Percentiles rank a stretch among this genome's conserved stretches.
Conservation (phyloP, 495 filamentous ascomycete species). For the Neurospora sp. region DNA sequence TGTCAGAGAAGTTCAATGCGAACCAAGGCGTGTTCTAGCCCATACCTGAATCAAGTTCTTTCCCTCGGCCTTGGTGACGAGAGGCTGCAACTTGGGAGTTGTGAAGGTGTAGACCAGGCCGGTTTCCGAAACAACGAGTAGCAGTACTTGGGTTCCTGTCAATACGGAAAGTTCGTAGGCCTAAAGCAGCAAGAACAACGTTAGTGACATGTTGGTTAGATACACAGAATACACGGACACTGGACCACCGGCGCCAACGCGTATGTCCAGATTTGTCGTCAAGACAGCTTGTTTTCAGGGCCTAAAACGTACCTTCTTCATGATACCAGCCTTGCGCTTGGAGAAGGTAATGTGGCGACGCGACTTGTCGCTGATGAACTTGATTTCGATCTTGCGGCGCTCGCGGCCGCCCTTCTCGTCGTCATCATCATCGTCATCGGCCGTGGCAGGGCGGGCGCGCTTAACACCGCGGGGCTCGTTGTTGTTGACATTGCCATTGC, state of each 20-base stretch:
- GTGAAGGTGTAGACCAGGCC: slow-evolving; percentile 99
- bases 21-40: background rate
- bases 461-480: slow-evolving; percentile 76
- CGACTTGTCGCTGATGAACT: slow-evolving; percentile 99
- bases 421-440: slow-evolving; percentile 96
- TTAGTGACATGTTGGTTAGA: slow-evolving; percentile 15
- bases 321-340: slow-evolving; percentile 99
- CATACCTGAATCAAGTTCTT: slow-evolving; percentile 99
- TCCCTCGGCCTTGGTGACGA: slow-evolving; percentile 98
- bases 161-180: slow-evolving; percentile 97
- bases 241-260: background rate
- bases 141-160: slow-evolving; percentile 93
- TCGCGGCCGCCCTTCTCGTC: slow-evolving; percentile 98
- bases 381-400: slow-evolving; percentile 99
- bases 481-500: slow-evolving; percentile 48
- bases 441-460: slow-evolving; percentile 69
- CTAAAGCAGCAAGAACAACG: slow-evolving; percentile 36
- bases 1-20: slow-evolving; percentile 6
- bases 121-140: slow-evolving; percentile 96
- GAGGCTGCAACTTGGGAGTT: slow-evolving; percentile 95
- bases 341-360: slow-evolving; percentile 99
- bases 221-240: background rate
- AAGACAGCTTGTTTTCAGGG: background rate
- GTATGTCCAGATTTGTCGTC: background rate
- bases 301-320: slow-evolving; percentile 86